Percentiles rank a stretch among this genome's conserved stretches.
Conservation (phyloP, 371 early-diverging fungal genomes). For the Ordospora colligata region DNA sequence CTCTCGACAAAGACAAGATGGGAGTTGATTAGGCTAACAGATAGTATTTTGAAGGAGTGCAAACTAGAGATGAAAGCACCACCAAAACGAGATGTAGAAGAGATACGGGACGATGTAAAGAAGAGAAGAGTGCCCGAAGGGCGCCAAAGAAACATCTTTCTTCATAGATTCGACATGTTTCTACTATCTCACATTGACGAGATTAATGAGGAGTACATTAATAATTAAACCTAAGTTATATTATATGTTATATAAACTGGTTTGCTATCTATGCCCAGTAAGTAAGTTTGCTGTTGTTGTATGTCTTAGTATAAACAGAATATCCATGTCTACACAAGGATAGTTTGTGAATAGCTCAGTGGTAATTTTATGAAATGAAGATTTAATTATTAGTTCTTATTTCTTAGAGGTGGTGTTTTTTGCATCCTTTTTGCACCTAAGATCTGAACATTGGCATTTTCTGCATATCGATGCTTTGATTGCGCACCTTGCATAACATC, state of each 20-base stretch:
- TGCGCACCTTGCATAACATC: conserved; percentile 46
- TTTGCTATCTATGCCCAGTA: too few relatives aligned
- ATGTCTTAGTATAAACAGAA: not conserved
- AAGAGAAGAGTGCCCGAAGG: not conserved
- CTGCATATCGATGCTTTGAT: conserved; percentile 47
- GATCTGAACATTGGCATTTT: conserved; percentile 43
- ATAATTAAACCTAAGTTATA: not conserved
- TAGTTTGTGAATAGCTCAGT: too few relatives aligned
- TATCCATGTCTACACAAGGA: not conserved
- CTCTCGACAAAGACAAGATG: conserved; percentile 24
- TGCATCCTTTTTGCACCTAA: conserved; percentile 46
- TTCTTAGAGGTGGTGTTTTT: conserved; percentile 22
- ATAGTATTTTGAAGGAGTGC: conserved; percentile 25
- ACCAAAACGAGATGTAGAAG: not conserved
- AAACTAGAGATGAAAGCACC: conserved; percentile 2
- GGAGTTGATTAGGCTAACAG: conserved; percentile 45
- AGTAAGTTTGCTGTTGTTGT: not conserved
- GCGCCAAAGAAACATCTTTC: conserved; percentile 27
- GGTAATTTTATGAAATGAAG: not conserved
- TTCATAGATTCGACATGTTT: conserved; percentile 33
- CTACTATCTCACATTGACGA: conserved; percentile 29
- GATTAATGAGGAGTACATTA: not conserved
- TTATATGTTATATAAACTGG: too few relatives aligned
- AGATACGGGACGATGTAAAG: not conserved
- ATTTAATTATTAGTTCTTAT: conserved; percentile 12